A percentile compares a stretch with the other conserved stretches of the same genome.
Evolutionary conservation across 352 stramenopile genomes (phyloP).

Genomic region (Lagenidium giganteum): DNA sequence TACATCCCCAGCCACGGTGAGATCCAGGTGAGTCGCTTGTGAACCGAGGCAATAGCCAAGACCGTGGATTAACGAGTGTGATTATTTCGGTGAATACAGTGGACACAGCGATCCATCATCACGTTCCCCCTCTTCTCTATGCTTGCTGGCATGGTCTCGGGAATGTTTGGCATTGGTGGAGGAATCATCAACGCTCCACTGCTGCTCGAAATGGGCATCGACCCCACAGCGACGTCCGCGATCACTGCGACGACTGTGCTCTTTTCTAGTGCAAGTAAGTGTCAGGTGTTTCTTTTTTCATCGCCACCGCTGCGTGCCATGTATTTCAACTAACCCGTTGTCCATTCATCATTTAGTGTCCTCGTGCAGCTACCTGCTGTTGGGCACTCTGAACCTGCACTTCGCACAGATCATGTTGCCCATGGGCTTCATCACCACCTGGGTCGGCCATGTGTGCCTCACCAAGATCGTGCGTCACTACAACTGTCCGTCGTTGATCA

Average conservation of each 20-base stretch:
- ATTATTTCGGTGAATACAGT: conserved; percentile 42
- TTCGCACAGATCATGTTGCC: conserved; percentile 45
- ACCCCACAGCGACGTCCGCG: conserved; percentile 75
- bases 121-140: conserved; percentile 89
- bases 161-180: conserved; percentile 94
- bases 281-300: not conserved
- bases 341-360: conserved; percentile 36
- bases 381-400: conserved; percentile 40
- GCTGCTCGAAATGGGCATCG: conserved; percentile 92
- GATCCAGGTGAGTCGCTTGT: conserved; percentile 39
- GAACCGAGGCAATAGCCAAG: conserved; percentile 24
- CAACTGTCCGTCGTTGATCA: conserved; percentile 61
- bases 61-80: no score
- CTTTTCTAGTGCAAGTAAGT: conserved; percentile 65
- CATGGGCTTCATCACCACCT: conserved; percentile 53
- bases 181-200: conserved; percentile 94
- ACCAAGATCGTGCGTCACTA: conserved; percentile 41
- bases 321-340: not conserved
- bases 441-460: conserved; percentile 49
- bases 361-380: conserved; percentile 52
- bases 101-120: conserved; percentile 51
- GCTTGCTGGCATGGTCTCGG: conserved; percentile 87
- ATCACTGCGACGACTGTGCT: conserved; percentile 83
- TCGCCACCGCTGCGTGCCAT: not conserved
- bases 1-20: conserved; percentile 44